These are phyloP conservation scores for Kodamaea leandrae DNA, from an alignment of 805 yeast genomes.

Conservation along the genomic window DNA sequence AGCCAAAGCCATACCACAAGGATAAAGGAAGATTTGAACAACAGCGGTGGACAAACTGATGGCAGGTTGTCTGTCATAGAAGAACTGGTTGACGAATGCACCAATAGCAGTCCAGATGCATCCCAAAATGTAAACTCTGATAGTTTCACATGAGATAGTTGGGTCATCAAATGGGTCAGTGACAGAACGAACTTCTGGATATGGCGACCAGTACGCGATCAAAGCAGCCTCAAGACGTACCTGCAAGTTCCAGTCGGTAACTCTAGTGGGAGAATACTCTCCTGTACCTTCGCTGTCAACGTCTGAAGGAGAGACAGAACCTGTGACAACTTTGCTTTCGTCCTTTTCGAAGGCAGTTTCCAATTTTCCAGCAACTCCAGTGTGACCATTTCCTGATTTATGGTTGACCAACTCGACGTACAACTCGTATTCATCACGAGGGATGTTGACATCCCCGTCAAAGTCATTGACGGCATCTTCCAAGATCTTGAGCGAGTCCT, in stretches of 20 bases:
- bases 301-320: background rate
- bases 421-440: slow-evolving; percentile 25
- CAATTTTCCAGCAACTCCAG: slow-evolving; percentile 2
- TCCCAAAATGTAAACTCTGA: slow-evolving; percentile 54
- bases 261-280: slow-evolving; percentile 16
- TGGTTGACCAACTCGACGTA: slow-evolving; percentile 19
- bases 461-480: slow-evolving; percentile 40
- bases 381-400: background rate
- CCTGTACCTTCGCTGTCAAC: background rate
- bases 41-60: slow-evolving; percentile 43
- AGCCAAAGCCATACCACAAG: slow-evolving; percentile 39
- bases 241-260: slow-evolving; percentile 35
- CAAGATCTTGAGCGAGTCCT: slow-evolving; percentile 42
- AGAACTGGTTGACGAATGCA: slow-evolving; percentile 54
- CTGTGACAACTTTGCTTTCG: background rate
- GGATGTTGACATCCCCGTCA: slow-evolving; percentile 34
- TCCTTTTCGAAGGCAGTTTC: slow-evolving; percentile 3
- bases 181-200: slow-evolving; percentile 36
- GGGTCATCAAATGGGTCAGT: slow-evolving; percentile 54
- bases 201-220: slow-evolving; percentile 40
- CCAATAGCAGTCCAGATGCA: slow-evolving; percentile 51
- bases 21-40: slow-evolving; percentile 46
- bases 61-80: slow-evolving; percentile 51
- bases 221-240: slow-evolving; percentile 37
- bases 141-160: slow-evolving; percentile 47